Evolutionary conservation across 495 filamentous ascomycete genomes (phyloP), one percentile per base, ranked within the genome.

Genomic region (Hypoxylon rickii): DNA sequence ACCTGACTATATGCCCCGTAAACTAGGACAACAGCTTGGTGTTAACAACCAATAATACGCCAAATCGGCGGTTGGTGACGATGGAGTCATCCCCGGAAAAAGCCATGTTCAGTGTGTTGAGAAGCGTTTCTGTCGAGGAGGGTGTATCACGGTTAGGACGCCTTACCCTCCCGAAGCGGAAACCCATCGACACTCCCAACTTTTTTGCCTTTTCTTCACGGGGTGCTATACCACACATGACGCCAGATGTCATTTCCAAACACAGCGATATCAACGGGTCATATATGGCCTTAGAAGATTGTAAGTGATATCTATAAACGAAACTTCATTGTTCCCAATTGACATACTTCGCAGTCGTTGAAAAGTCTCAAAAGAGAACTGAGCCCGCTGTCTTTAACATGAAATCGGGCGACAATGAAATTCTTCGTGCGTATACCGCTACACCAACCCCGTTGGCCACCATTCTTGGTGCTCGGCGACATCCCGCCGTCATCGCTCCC

Each of bases 251-350:
- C 58, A 73, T 93, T 56, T 70, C 72, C 19, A 82, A 84, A 29
- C 79, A 88, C 57, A 83, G 86, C 5, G 64, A 81, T 4, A 76
- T 92, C 34, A 73, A 70, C 15, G 89, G 88, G 40, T 75, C 90
- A 18, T 96, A 93, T 70, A 76, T 91, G 50, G 90, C 88, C 10
- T 71, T 97, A 10, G 94, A 98, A 80, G 95, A 98, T 71, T 98
- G 94, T 97, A 75, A 75, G 87, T 80, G 20, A 36, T 10, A 3
- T 1, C 2, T 15, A 12, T 4, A 7, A 16, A 7, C 22, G 31
- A 38, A 21, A 29, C 13, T 31, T 10, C 48, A 15, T 83, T 2
- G 58, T 85, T 4, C 4, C 10, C 10, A 29, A 4, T 29, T 29
- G 10, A 4, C 10, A 29, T 29, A 29, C 10, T 29, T 29, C 29